Evolutionary conservation across 2,329 filamentous ascomycete species (phyloP).

Genomic region (Plenodomus biglobosus): DNA sequence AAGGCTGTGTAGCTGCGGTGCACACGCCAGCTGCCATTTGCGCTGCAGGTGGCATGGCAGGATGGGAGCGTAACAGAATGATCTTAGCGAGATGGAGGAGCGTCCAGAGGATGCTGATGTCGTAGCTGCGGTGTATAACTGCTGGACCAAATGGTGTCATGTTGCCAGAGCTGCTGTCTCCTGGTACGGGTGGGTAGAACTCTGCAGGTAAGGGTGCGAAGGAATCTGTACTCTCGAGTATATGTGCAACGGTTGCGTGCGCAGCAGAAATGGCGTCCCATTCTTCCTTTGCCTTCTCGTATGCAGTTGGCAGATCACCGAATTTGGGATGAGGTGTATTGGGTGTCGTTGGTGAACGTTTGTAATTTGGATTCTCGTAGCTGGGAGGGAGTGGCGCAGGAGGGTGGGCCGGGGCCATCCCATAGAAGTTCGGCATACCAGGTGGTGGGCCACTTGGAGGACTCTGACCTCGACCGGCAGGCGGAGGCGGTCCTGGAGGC

Average conservation of each 20-base stretch:
- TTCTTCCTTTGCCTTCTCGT: slow-evolving; percentile 70
- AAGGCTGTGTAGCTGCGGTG: slow-evolving; percentile 68
- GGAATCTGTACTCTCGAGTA: slow-evolving; percentile 64
- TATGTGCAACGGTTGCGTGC: slow-evolving; percentile 65
- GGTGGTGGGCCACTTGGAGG: slow-evolving; percentile 20
- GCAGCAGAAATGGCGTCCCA: slow-evolving; percentile 75
- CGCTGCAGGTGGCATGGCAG: slow-evolving; percentile 85
- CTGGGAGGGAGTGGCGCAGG: slow-evolving; percentile 48
- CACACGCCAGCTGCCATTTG: slow-evolving; percentile 83
- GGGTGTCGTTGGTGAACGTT: slow-evolving; percentile 19
- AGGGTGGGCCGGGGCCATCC: slow-evolving; percentile 50
- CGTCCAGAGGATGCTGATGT: slow-evolving; percentile 85
- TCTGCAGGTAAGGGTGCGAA: slow-evolving; percentile 77
- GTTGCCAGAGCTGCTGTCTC: slow-evolving; percentile 20
- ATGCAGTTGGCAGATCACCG: slow-evolving; percentile 63
- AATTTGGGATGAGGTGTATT: slow-evolving; percentile 19
- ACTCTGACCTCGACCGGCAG: not conserved
- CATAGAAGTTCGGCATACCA: slow-evolving; percentile 54
- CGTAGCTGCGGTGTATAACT: slow-evolving; percentile 79
- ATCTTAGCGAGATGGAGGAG: slow-evolving; percentile 85
- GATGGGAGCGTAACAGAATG: slow-evolving; percentile 78
- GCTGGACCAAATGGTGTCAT: slow-evolving; percentile 79
- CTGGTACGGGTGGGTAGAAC: slow-evolving; percentile 57
- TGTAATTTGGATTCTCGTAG: slow-evolving; percentile 39
- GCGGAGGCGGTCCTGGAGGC: not conserved